Conservation (phyloP, 1,284 basidiomycete genomes). For the Mycena sp. region DNA sequence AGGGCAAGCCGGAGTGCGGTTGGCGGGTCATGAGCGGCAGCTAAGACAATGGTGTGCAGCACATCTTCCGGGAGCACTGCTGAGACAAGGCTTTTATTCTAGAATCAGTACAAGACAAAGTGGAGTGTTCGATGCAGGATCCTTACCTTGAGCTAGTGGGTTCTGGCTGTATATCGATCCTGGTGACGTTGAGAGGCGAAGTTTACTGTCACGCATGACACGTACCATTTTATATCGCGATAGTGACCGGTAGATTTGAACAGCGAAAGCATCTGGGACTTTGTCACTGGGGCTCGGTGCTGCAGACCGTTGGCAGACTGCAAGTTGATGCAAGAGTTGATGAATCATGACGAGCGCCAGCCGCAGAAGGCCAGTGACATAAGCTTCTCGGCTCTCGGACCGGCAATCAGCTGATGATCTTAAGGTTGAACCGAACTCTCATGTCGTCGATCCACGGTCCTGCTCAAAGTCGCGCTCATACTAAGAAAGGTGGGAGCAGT, state of each 20-base stretch:
- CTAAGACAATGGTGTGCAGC: neutral
- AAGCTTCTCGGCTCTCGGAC: no score
- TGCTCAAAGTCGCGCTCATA: no score
- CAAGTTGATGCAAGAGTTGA: no score
- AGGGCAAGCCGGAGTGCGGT: constrained; percentile 1
- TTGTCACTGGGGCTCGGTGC: no score
- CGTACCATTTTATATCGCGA: constrained; percentile 7
- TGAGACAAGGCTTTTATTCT: neutral
- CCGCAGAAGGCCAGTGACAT: no score
- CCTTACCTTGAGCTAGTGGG: constrained; percentile 4
- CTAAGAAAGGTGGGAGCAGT: no score
- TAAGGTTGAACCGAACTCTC: no score
- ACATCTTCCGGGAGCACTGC: constrained; percentile 10
- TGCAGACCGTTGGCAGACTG: no score
- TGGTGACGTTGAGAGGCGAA: neutral
- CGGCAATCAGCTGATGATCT: no score
- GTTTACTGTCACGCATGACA: neutral
- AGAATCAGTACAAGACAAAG: neutral
- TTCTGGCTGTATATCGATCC: constrained; percentile 1
- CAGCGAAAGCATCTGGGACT: no score
- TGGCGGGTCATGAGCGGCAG: neutral
- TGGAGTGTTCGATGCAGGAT: neutral
- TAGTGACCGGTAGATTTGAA: neutral
- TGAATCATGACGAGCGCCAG: no score
- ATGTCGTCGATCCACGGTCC: no score